Base-by-base conservation (phyloP, 768 basidiomycete genomes). In the Zangia roseola region DNA sequence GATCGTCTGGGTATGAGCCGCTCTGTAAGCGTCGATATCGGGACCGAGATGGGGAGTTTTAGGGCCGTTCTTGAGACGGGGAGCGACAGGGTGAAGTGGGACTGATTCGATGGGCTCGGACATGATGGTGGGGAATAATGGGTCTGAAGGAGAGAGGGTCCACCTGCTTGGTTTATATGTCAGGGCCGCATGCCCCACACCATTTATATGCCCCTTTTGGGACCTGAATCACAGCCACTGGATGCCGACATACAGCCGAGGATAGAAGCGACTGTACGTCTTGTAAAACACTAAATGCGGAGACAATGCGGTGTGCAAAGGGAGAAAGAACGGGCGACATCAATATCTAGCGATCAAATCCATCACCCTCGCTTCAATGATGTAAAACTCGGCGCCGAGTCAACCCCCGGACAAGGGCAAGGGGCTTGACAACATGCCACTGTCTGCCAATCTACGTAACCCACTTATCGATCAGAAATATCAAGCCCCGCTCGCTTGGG, bases 11-110 rank as follows among this genome's bases (percentile, higher is more conserved):
- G 73, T 69, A 69, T 94, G 91, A 20, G 78, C 78, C 7, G 67
- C 64, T 52, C 70, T 73, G 71, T 95, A 95, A 13, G 85, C 85
- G n/a, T 84, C 68, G 58, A 86, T 78, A 65, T 86, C 74, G 16
- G 92, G 91, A 0, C 86, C 88, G 21, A 97, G 60, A 65, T 95
- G 91, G 3, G 90, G 89, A 23, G 59, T 79, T 66, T 86, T 87
- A 39, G 65, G 62, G 10, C 83, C 83, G 37, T 77, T 65, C 55
- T 79, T 74, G 52, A 94, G 64, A 48, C 91, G 86, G 38, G 86
- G 80, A 5, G 91, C 90, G 43, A 93, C 73, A 37, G 92, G 90
- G 69, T 89, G 84, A 31, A 77, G 77, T 7, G 68, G 70, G 40
- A 74, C 57, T 28, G 61, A 24, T 46, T 55, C 44, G 16, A 58